Evolutionary conservation across 2,329 filamentous ascomycete species (phyloP), one percentile per base, ranked within the genome.

Genomic region (Elsinoe perseae): DNA sequence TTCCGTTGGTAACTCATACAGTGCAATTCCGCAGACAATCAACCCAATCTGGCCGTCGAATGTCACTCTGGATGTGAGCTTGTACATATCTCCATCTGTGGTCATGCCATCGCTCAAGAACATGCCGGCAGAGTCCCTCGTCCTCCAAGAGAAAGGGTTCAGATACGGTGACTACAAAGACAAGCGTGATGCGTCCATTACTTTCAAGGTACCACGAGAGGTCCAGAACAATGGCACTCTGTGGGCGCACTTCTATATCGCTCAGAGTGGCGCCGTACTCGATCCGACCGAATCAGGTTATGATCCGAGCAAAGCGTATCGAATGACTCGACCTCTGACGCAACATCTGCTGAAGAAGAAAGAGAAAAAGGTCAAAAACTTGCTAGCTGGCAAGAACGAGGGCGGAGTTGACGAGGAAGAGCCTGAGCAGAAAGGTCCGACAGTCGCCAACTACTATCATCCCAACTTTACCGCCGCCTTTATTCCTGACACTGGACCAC

Each of bases 291-390:
- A 82, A 56, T 75, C 82, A 0, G 78, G 77, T 57, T 98, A 89
- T 69, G 87, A 95, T 68, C 74, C 83, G 0, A 78, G 80, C 7
- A 85, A 82, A 59, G 91, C 93, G 2, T 89, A 89, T 66, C 84
- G 95, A 69, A 95, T 95, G 68, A 77, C 84, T 50, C 85, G 87
- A 61, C 89, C 92, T 2, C 72, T 98, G 68, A 96, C 91, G 2
- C 87, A 95, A 66, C 92, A 95, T 69, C 80, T 95, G 54, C 81
- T 86, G 23, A 95, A 91, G 80, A 97, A 95, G 77, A 95, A 95
- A 75, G 78, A 84, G 34, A 78, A 79, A 63, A 97, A 96, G 80
- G 89, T 86, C 20, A 85, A 91, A 66, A 97, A 92, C 66, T 77
- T 98, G 56, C 77, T 98, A 42, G 75, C 79, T 50, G 73, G 75